Conservation (phyloP, 805 yeast species). For the Candida pseudofarinosa region DNA sequence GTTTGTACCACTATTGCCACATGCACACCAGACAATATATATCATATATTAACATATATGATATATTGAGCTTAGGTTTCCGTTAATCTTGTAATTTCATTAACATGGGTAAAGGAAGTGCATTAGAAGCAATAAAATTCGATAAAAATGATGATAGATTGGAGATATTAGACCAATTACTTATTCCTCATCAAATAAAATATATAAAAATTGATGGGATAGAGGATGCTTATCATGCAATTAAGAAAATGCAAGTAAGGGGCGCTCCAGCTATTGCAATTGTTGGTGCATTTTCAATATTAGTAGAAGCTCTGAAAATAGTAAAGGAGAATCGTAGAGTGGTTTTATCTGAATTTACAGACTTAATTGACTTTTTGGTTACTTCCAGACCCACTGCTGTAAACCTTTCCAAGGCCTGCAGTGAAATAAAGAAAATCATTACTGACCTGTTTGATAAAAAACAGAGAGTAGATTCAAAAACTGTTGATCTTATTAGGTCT, state of each 20-base stretch:
- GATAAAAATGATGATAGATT: constrained; percentile 45
- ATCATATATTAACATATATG: no score
- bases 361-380: constrained; percentile 60
- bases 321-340: constrained; percentile 16
- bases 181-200: constrained; percentile 73
- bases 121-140: constrained; percentile 64
- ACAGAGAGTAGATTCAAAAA: constrained; percentile 21
- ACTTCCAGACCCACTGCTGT: constrained; percentile 95
- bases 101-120: constrained; percentile 5
- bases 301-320: constrained; percentile 53
- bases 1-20: no score
- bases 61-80: no score
- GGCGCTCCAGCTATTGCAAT: constrained; percentile 99
- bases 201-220: constrained; percentile 61
- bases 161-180: constrained; percentile 72
- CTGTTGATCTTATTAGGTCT: constrained; percentile 30
- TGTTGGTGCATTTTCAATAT: constrained; percentile 81
- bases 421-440: constrained; percentile 40
- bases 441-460: constrained; percentile 8
- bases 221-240: constrained; percentile 78
- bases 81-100: no score
- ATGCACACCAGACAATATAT: no score
- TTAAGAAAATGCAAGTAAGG: constrained; percentile 87
- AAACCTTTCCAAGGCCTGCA: constrained; percentile 74
- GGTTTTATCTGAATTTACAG: constrained; percentile 32